Base-by-base conservation (phyloP, 257 asterid species). In the Jacaranda copaia region DNA sequence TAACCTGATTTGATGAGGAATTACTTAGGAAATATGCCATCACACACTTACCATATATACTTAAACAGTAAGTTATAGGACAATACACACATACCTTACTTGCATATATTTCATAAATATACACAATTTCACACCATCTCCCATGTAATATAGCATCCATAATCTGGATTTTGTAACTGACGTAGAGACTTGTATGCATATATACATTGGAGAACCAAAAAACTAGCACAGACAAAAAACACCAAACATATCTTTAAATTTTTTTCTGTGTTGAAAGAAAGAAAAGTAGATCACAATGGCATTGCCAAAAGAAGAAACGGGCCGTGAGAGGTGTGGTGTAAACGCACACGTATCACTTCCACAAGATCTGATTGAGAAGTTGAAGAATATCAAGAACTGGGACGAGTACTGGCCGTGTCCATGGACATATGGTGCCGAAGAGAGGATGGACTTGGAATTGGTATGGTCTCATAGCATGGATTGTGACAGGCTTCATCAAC, bases 361-460 rank as follows among this genome's bases (percentile, higher is more conserved):
- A 0, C 15, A 36, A 39, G 86, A 78, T 5, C 12, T 78, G 36
- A 82, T 79, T 0, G 81, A 82, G 12, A 70, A 4, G 55, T 16
- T 82, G 74, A 74, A 78, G 83, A 64, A 82, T 13, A 75, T 0
- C 5, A 82, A 82, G 32, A 74, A 46, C n/a, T 82, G 86, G 86
- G 83, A 82, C 2, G 86, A 82, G 13, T 42, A 42, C 8, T 82
- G 76, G 86, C 86, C 86, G 13, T 56, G 73, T 53, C 78, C 6
- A 39, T 78, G 86, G 86, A 75, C 83, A 6, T 79, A 10, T 42
- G 68, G 78, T 2, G 83, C 78, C 4, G 83, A 82, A 67, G 86
- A 82, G 53, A 53, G 0, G 32, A 82, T 68, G 80, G 77, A 35
- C 65, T 15, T 38, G 74, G 65, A 59, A 42, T 77, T 65, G 80